Base-by-base conservation (phyloP, 129 eudicot species). In the Flaveria sonorensis region DNA sequence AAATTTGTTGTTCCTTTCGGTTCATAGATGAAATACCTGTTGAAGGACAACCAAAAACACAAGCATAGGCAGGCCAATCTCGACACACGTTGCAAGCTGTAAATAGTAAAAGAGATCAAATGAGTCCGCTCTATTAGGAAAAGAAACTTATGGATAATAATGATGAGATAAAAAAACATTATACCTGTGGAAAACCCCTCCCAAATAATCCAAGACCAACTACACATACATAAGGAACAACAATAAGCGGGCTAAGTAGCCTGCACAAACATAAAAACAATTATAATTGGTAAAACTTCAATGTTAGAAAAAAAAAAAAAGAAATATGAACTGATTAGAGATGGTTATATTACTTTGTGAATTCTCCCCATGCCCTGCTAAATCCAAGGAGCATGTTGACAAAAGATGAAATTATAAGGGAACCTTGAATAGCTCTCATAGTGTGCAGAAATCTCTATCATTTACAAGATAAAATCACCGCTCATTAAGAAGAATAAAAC, bases 371-470 rank as follows among this genome's bases (percentile, higher is more conserved):
- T 1, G 83, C 83, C 76, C 84, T 70, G 86, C 96, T 81, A 78
- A 83, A 93, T 74, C 98, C 98, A 56, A 90, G 86, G 24, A 93
- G 74, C 56, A 93, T 93, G 79, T 87, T 88, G 56, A 93, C 36
- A 51, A 90, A 85, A 20, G 98, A 93, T 15, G 98, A 93, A 61
- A 93, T 90, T 16, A 93, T 93, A 30, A 93, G 82, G 26, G 96
- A 85, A 82, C 98, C 98, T 82, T 93, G 98, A 78, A 93, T 81
- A 46, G 96, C 89, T 79, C 98, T 85, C 84, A 90, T 93, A 14
- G 90, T 88, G 86, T 83, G 98, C 21, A 84, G 45, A 81, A 93
- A 93, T 81, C 96, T 90, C 98, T 93, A 75, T 56, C 30, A 68
- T 45, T 43, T 16, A 68, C 57, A 74, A 2, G 23, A 28, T 40